Evolutionary conservation across 208 protist species (phyloP).

Genomic region (Trypanosoma mega): DNA sequence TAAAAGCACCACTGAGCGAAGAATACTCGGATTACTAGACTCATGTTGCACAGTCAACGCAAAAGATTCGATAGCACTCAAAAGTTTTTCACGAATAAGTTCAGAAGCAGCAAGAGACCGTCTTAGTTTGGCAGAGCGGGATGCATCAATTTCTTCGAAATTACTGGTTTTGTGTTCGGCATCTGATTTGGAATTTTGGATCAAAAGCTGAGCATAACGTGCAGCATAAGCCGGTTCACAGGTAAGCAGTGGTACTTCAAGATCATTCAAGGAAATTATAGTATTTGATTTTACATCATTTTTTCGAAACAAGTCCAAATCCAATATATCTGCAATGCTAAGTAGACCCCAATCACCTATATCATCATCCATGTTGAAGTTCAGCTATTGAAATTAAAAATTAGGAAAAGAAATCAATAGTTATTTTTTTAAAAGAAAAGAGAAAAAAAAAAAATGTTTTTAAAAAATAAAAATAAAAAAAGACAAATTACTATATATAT

Average conservation of each 20-base stretch:
- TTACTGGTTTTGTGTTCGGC: slow-evolving; percentile 21
- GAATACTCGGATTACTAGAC: slow-evolving; percentile 24
- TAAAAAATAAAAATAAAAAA: slow-evolving; percentile 10
- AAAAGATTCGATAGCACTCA: slow-evolving; percentile 46
- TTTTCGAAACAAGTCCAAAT: slow-evolving; percentile 28
- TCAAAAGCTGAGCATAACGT: slow-evolving; percentile 25
- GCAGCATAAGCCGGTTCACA: slow-evolving; percentile 23
- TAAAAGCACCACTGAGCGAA: slow-evolving; percentile 42
- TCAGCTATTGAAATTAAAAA: not conserved
- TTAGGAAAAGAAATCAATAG: slow-evolving; percentile 11
- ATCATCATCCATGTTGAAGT: slow-evolving; percentile 20
- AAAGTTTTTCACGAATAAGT: slow-evolving; percentile 50
- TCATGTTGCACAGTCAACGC: slow-evolving; percentile 31
- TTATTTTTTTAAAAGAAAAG: slow-evolving; percentile 16
- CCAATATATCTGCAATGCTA: slow-evolving; percentile 66
- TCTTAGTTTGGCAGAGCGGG: slow-evolving; percentile 27
- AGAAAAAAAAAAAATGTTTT: slow-evolving; percentile 1
- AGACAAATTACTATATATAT: slow-evolving; percentile 5
- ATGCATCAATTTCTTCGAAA: slow-evolving; percentile 38
- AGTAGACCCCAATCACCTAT: slow-evolving; percentile 70
- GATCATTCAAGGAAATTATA: slow-evolving; percentile 22
- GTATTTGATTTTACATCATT: slow-evolving; percentile 13
- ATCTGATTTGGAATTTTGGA: slow-evolving; percentile 27
- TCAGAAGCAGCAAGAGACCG: slow-evolving; percentile 41
- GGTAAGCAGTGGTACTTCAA: slow-evolving; percentile 33